These are phyloP conservation scores for Peterozyma xylosa DNA, from an alignment of 805 yeast species.

Conservation along the genomic window DNA sequence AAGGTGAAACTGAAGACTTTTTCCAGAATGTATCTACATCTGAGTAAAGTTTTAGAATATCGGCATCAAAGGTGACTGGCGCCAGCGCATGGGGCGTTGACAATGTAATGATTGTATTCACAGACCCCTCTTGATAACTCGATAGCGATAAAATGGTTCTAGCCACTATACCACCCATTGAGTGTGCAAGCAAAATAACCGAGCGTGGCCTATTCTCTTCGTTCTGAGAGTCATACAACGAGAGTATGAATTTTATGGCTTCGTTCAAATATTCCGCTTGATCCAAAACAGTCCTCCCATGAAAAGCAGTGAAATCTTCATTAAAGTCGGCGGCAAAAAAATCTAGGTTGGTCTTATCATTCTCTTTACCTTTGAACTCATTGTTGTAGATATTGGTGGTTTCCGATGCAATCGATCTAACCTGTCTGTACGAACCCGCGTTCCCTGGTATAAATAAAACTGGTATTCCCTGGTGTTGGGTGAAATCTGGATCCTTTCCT, in stretches of 20 bases:
- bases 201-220: conserved; percentile 46
- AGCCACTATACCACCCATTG: conserved; percentile 97
- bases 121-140: conserved; percentile 62
- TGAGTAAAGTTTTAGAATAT: conserved; percentile 65
- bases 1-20: conserved; percentile 32
- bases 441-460: conserved; percentile 94
- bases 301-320: conserved; percentile 94
- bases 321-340: conserved; percentile 91
- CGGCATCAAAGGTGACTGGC: conserved; percentile 91
- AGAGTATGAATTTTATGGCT: conserved; percentile 70
- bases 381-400: conserved; percentile 49
- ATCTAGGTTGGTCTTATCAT: conserved; percentile 42
- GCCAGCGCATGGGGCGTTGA: conserved; percentile 91
- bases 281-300: conserved; percentile 86
- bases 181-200: conserved; percentile 79
- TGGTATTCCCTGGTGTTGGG: conserved; percentile 59
- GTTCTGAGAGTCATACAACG: conserved; percentile 40
- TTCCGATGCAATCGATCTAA: conserved; percentile 84
- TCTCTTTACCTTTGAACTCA: conserved; percentile 11
- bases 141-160: conserved; percentile 76
- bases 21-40: conserved; percentile 78
- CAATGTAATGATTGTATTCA: conserved; percentile 77
- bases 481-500: conserved; percentile 52
- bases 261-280: conserved; percentile 92
- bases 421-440: conserved; percentile 91